These are phyloP conservation scores for Lasiosphaeris hirsuta DNA, from an alignment of 495 filamentous ascomycete species.

Conservation along the genomic window DNA sequence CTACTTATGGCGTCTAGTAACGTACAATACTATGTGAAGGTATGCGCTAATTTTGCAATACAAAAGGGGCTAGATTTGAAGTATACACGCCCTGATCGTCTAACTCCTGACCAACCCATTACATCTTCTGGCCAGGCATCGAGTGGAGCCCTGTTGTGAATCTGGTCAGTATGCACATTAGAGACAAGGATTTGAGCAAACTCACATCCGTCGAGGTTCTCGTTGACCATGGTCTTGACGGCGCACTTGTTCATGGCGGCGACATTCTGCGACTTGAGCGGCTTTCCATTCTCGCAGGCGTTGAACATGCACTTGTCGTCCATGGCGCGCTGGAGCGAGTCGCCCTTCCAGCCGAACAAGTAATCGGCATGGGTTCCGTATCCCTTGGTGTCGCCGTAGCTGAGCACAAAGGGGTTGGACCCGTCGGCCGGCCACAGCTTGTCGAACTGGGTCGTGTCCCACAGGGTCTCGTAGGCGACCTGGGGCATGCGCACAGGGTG, in stretches of 20 bases:
- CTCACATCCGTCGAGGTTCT: slow-evolving; percentile 19
- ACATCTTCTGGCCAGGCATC: too few species aligned
- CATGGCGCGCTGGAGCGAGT: slow-evolving; percentile 18
- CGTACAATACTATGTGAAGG: too few species aligned
- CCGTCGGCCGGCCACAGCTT: slow-evolving; percentile 45
- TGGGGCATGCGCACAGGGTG: slow-evolving; percentile 49
- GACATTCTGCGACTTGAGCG: slow-evolving; percentile 18
- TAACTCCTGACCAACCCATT: too few species aligned
- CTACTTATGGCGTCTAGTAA: too few species aligned
- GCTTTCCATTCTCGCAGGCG: slow-evolving; percentile 15
- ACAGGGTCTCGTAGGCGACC: slow-evolving; percentile 50
- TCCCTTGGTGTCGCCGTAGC: slow-evolving; percentile 21
- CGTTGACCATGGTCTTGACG: slow-evolving; percentile 7
- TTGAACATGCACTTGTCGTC: slow-evolving; percentile 17
- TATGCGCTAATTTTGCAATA: too few species aligned
- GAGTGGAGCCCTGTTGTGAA: too few species aligned
- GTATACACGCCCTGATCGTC: too few species aligned
- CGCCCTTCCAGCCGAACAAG: slow-evolving; percentile 17
- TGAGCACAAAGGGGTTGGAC: slow-evolving; percentile 44
- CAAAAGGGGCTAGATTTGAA: too few species aligned
- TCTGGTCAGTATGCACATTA: too few species aligned
- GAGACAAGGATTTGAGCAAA: not conserved
- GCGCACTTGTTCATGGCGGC: slow-evolving; percentile 13
- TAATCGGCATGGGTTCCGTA: slow-evolving; percentile 13
- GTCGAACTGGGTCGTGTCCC: slow-evolving; percentile 49